A percentile compares a stretch with the other conserved stretches of the same genome.
Conservation (phyloP, 140 eudicot genomes). For the Anethum foeniculum region DNA sequence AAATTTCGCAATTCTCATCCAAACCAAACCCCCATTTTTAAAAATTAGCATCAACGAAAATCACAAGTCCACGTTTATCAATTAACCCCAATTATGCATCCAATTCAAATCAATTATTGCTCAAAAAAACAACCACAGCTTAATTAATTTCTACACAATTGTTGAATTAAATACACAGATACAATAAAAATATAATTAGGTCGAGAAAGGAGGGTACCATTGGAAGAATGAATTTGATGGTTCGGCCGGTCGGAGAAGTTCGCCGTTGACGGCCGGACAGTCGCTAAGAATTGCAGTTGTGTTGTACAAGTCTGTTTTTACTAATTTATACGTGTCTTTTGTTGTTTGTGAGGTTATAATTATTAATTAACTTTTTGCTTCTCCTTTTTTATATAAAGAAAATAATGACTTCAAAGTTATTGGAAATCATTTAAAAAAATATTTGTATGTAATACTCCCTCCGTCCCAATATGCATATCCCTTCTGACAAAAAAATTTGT, state of each 20-base stretch:
- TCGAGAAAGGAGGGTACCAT: background rate
- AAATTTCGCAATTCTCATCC: background rate
- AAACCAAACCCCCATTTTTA: background rate
- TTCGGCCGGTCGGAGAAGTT: background rate
- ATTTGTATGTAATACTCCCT: too few relatives aligned
- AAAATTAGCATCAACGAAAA: background rate
- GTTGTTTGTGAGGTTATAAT: too few relatives aligned
- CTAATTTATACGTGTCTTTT: background rate
- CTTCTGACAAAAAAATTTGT: too few relatives aligned
- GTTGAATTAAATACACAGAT: background rate
- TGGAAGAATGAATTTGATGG: background rate
- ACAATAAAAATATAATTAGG: background rate
- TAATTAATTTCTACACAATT: background rate
- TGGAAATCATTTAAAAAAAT: too few relatives aligned
- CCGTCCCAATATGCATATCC: too few relatives aligned
- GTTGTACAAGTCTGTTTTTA: background rate
- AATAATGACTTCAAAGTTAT: too few relatives aligned
- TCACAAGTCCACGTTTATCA: background rate
- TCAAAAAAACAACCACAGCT: background rate
- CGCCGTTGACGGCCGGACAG: conserved; percentile 1
- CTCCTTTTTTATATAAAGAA: too few relatives aligned
- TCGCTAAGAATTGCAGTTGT: background rate
- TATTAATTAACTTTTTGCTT: too few relatives aligned
- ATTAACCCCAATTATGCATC: background rate
- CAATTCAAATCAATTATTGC: background rate